Evolutionary conservation across 495 filamentous ascomycete genomes (phyloP).

Genomic region (Pyrenopolyporus hunteri): DNA sequence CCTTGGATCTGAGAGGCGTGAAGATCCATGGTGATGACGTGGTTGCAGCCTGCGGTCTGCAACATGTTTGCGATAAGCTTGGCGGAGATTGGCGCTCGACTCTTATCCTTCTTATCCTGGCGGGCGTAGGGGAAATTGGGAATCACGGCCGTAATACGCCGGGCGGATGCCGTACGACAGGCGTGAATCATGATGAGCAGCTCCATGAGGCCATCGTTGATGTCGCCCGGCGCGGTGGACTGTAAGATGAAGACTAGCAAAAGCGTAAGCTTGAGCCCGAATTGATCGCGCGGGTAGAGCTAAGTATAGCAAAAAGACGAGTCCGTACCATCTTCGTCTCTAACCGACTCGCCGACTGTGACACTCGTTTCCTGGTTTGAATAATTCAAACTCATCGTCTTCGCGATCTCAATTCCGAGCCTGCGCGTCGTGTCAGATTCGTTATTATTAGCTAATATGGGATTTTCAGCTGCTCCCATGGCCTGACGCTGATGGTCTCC

Average conservation of each 20-base stretch:
- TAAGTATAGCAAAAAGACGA: conserved; percentile 8
- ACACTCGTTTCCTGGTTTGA: conserved; percentile 98
- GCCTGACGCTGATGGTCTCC: conserved; percentile 5
- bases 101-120: conserved; percentile 98
- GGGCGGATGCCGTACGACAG: conserved; percentile 94
- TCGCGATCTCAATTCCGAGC: conserved; percentile 90
- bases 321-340: conserved; percentile 86
- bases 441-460: conserved; percentile 22
- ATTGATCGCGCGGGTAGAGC: conserved; percentile 2
- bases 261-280: conserved; percentile 14
- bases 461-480: conserved; percentile 15
- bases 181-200: conserved; percentile 99
- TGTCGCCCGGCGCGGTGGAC: conserved; percentile 92
- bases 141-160: conserved; percentile 89
- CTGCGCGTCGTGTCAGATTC: conserved; percentile 52
- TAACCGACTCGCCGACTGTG: conserved; percentile 94
- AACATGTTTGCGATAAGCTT: conserved; percentile 98
- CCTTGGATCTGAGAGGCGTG: conserved; percentile 82
- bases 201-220: conserved; percentile 99
- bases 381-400: conserved; percentile 93
- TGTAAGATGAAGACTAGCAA: conserved; percentile 86
- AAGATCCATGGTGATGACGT: conserved; percentile 89
- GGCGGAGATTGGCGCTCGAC: conserved; percentile 84
- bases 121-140: conserved; percentile 99
- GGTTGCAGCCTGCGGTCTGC: conserved; percentile 87